These are phyloP conservation scores for Bimuria novae-zelandiae DNA, from an alignment of 2,329 filamentous ascomycete species.

Conservation along the genomic window DNA sequence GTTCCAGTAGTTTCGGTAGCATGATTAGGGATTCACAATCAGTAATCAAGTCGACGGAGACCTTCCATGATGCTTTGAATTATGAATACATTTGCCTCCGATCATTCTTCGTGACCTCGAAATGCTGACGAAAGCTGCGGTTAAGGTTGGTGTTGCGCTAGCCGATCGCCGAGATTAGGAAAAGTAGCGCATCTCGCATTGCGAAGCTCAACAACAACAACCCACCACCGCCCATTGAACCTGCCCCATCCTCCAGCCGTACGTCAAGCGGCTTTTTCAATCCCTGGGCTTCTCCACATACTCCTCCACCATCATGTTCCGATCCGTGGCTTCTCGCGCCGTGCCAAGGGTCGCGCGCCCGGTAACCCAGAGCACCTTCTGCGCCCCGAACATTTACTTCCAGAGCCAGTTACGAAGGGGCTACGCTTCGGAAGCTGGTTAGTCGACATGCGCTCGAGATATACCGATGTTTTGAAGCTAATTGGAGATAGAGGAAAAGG, in stretches of 20 bases:
- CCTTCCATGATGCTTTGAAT: not conserved
- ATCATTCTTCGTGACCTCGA: slow-evolving; percentile 4
- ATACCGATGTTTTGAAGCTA: slow-evolving; percentile 33
- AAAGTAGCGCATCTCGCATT: slow-evolving; percentile 15
- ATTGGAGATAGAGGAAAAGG: slow-evolving; percentile 76
- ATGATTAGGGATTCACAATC: slow-evolving; percentile 6
- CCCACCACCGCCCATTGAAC: slow-evolving; percentile 46
- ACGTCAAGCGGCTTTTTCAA: slow-evolving; percentile 36
- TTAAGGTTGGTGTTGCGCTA: slow-evolving; percentile 21
- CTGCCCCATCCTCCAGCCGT: slow-evolving; percentile 35
- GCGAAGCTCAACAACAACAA: slow-evolving; percentile 40
- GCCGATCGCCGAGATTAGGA: slow-evolving; percentile 30
- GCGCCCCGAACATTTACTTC: slow-evolving; percentile 51
- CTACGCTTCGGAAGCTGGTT: slow-evolving; percentile 60
- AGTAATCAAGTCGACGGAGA: slow-evolving; percentile 1
- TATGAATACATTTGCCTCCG: not conserved
- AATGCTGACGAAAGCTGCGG: not conserved
- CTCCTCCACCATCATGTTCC: slow-evolving; percentile 54
- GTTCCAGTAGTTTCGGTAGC: not conserved
- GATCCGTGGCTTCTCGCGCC: slow-evolving; percentile 56
- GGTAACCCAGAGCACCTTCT: slow-evolving; percentile 45
- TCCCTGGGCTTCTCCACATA: slow-evolving; percentile 25
- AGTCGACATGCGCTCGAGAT: slow-evolving; percentile 29
- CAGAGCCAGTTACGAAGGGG: slow-evolving; percentile 59
- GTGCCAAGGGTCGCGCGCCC: slow-evolving; percentile 49